Base-by-base conservation (phyloP, 495 filamentous ascomycete genomes). In the Talaromyces liani region DNA sequence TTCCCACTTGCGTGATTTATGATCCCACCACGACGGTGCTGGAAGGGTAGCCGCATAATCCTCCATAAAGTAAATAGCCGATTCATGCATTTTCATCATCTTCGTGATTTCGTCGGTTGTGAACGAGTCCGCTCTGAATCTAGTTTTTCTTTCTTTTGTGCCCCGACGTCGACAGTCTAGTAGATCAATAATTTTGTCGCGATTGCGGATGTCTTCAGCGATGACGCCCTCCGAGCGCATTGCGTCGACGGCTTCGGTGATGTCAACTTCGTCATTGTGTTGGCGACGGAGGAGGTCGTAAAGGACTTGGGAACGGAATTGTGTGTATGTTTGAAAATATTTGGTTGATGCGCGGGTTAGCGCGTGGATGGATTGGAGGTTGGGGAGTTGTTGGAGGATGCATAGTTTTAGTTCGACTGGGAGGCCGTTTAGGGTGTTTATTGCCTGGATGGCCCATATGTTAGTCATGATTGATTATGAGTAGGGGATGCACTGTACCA, bases 181-280 rank as follows among this genome's bases (percentile, higher is more conserved):
- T 22, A 58, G 9, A 6, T 18, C 27, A 4, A 58, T 14, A 16
- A 58, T 36, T 16, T 34, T 31, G 27, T 76, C 73, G 10, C 65
- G 61, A 39, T 76, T 76, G n/a, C 62, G 64, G 14, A 73, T 63
- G 58, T 76, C 72, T 58, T 74, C 72, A 9, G 69, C 72, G 12
- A 72, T 55, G 5, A 67, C 49, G 3, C 72, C 71, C 39, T 74
- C 74, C 0, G 56, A 58, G 29, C n/a, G 56, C n/a, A 58, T 18
- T 1, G 56, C 56, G 7, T 22, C 29, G 18, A 58, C n/a, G 9
- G 56, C 27, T 1, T 36, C 56, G 33, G 27, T n/a, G 18, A 58
- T 31, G 12, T 58, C 33, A 29, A 58, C 56, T 18, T 58, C 27
- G 20, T 18, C 33, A 36, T 58, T 58, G 56, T 58, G 18, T 58